phyloP scores from a whole-genome alignment of 441 rosid species.

The Aleurites moluccanus region DNA sequence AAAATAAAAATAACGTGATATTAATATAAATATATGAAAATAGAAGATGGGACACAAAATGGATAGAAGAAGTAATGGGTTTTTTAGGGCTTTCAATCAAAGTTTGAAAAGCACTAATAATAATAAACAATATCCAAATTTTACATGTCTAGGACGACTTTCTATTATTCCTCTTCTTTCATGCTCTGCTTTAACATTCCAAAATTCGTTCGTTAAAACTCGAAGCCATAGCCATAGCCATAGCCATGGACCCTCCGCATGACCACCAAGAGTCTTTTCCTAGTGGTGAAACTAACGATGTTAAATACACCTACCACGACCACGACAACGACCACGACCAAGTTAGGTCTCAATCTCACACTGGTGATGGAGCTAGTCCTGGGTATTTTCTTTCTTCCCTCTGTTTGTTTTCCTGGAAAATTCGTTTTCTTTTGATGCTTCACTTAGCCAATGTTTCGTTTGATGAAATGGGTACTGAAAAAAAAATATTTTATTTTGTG shows the following conservation, averaged over 20 bases:
- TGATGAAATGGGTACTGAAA: not conserved
- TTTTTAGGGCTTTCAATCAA: not conserved
- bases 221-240: too few relatives aligned
- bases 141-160: not conserved
- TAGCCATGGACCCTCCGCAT: conserved; percentile 45
- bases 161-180: conserved; percentile 13
- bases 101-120: not conserved
- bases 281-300: conserved; percentile 41
- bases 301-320: conserved; percentile 41
- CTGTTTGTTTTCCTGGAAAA: conserved; percentile 8
- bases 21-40: too few relatives aligned
- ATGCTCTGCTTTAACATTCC: not conserved
- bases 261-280: conserved; percentile 37
- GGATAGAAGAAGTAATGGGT: too few relatives aligned
- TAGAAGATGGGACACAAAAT: too few relatives aligned
- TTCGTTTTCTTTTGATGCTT: not conserved
- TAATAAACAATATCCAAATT: not conserved
- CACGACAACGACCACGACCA: conserved; percentile 42
- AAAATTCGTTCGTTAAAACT: not conserved
- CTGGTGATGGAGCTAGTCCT: conserved; percentile 71
- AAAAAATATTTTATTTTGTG: not conserved
- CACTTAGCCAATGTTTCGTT: conserved; percentile 3
- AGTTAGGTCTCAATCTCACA: conserved; percentile 52
- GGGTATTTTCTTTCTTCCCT: conserved; percentile 41
- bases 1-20: too few relatives aligned